Conservation (phyloP, 2,329 filamentous ascomycete genomes). For the Fusarium algeriense region DNA sequence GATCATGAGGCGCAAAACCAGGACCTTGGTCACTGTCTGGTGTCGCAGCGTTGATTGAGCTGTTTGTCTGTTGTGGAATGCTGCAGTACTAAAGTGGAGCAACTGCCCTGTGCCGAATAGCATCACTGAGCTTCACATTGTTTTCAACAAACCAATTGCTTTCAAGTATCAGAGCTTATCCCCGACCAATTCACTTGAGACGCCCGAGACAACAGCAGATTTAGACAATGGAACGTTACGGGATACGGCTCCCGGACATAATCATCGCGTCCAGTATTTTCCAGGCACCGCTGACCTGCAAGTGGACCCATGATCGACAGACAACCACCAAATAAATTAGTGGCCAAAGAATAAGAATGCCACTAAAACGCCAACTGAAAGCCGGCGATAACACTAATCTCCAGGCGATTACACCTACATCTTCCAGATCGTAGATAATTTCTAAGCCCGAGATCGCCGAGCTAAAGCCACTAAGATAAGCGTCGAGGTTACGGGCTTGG, state of each 20-base stretch:
- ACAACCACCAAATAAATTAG: neutral
- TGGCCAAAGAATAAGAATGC: neutral
- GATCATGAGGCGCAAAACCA: no score
- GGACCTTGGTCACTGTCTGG: no score
- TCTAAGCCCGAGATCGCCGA: neutral
- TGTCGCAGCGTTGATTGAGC: no score
- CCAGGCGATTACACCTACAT: neutral
- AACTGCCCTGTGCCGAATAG: no score
- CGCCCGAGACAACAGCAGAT: no score
- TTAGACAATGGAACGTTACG: no score
- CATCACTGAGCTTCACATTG: neutral
- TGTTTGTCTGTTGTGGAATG: neutral
- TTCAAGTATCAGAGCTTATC: neutral
- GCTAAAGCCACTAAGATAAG: neutral
- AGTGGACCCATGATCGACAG: neutral
- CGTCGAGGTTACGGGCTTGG: neutral
- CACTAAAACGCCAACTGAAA: no score
- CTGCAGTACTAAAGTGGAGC: no score
- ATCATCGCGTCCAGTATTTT: neutral
- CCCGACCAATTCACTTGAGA: no score
- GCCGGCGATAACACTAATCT: conserved; percentile 7
- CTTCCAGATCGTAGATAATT: neutral
- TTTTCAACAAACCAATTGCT: neutral
- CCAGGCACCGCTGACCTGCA: neutral
- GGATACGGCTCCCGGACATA: neutral